Evolutionary conservation across 2,329 filamentous ascomycete genomes (phyloP).

Genomic region (Diaporthe sp.): DNA sequence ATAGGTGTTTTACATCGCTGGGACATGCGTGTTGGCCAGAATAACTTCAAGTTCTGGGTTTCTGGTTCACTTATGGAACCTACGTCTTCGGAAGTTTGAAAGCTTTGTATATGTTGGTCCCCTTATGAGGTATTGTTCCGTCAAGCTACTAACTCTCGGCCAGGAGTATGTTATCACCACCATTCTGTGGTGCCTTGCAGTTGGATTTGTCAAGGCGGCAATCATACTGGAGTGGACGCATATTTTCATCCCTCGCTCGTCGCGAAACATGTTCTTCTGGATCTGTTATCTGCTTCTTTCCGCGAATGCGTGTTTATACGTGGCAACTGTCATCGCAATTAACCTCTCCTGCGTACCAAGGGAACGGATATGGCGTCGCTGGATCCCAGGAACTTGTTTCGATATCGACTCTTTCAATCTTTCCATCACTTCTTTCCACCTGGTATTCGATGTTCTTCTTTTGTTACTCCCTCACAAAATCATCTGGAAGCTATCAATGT

Average conservation of each 20-base stretch:
- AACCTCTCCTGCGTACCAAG: background rate
- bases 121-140: background rate
- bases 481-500: constrained; percentile 1
- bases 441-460: constrained; percentile 5
- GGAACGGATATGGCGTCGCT: background rate
- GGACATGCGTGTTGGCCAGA: background rate
- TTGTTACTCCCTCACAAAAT: background rate
- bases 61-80: background rate
- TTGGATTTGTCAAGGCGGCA: background rate
- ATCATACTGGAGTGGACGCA: constrained; percentile 14
- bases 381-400: background rate
- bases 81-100: background rate
- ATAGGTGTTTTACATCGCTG: constrained; percentile 3
- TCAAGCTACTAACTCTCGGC: background rate
- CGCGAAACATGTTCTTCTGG: constrained; percentile 2
- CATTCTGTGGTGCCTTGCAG: background rate
- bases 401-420: background rate
- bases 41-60: background rate
- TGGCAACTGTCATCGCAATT: background rate
- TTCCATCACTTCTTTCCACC: background rate
- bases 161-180: constrained; percentile 4
- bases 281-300: background rate
- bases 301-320: background rate
- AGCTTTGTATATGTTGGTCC: background rate
- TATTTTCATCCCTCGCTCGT: constrained; percentile 1